Evolutionary conservation across 441 rosid species (phyloP).

Genomic region (Croton laevigatus): DNA sequence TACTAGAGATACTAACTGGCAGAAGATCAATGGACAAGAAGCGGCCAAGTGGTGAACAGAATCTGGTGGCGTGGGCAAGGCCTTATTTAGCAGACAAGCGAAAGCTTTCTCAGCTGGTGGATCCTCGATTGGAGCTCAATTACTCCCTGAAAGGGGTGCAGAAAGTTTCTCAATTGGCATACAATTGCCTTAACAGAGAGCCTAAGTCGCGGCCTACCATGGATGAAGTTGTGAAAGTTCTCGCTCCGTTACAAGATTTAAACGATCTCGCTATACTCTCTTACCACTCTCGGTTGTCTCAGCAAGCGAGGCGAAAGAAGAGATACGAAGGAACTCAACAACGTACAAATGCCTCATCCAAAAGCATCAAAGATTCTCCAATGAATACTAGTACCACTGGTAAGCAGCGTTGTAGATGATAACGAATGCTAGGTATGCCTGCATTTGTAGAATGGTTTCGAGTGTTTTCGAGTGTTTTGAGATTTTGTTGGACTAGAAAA

Average conservation of each 20-base stretch:
- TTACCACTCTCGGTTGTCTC: slow-evolving; percentile 48
- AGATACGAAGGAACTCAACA: slow-evolving; percentile 44
- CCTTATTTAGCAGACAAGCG: slow-evolving; percentile 47
- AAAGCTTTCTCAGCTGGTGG: slow-evolving; percentile 43
- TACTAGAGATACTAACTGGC: slow-evolving; percentile 77
- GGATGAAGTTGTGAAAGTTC: slow-evolving; percentile 66
- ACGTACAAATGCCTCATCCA: slow-evolving; percentile 32
- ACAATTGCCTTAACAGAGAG: slow-evolving; percentile 59
- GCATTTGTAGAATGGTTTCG: slow-evolving; percentile 21
- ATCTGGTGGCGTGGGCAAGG: slow-evolving; percentile 63
- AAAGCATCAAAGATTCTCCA: slow-evolving; percentile 51
- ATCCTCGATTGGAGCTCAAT: slow-evolving; percentile 43
- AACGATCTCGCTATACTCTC: slow-evolving; percentile 61
- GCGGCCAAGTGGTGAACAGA: slow-evolving; percentile 52
- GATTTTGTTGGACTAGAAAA: slow-evolving; percentile 25
- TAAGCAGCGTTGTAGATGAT: slow-evolving; percentile 48
- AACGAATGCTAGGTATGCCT: slow-evolving; percentile 25
- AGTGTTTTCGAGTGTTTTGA: slow-evolving; percentile 29
- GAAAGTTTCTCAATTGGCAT: slow-evolving; percentile 62
- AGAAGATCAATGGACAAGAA: slow-evolving; percentile 59
- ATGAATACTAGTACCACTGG: slow-evolving; percentile 33
- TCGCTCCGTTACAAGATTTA: slow-evolving; percentile 60
- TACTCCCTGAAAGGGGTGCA: slow-evolving; percentile 74
- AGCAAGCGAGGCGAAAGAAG: slow-evolving; percentile 66
- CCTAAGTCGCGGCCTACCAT: slow-evolving; percentile 63